Conservation (phyloP, 1,139 yeast genomes). For the Taphrina communis region DNA sequence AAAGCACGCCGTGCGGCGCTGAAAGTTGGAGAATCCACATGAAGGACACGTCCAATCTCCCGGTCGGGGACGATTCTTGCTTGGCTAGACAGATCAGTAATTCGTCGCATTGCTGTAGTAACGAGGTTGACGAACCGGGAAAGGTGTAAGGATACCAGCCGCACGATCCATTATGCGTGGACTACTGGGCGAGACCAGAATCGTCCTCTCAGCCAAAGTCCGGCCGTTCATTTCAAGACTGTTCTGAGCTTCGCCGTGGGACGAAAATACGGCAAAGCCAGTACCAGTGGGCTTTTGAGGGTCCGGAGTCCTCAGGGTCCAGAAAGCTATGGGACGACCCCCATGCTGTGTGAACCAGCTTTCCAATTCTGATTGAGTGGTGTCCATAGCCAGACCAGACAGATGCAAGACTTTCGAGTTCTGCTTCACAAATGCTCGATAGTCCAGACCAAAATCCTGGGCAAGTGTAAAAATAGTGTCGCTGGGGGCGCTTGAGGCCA, state of each 20-base stretch:
- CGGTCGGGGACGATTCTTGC: conserved; percentile 89
- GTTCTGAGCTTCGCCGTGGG: conserved; percentile 86
- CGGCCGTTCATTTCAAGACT: conserved; percentile 80
- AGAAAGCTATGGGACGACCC: conserved; percentile 83
- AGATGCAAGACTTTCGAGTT: conserved; percentile 78
- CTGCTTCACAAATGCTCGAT: conserved; percentile 69
- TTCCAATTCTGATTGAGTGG: conserved; percentile 89
- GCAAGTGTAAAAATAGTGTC: conserved; percentile 71
- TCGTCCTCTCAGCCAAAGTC: conserved; percentile 69
- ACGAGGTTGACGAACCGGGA: conserved; percentile 57
- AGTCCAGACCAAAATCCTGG: conserved; percentile 74
- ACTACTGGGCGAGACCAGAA: conserved; percentile 89
- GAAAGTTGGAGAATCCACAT: conserved; percentile 94
- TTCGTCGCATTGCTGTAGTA: background rate
- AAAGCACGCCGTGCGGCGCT: conserved; percentile 91
- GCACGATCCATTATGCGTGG: conserved; percentile 78
- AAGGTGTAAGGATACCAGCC: conserved; percentile 76
- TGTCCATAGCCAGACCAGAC: conserved; percentile 78
- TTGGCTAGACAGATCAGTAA: conserved; percentile 53
- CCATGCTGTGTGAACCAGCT: conserved; percentile 90
- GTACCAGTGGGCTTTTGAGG: conserved; percentile 59
- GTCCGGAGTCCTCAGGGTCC: conserved; percentile 76
- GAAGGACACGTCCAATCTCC: conserved; percentile 98
- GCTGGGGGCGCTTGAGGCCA: conserved; percentile 61
- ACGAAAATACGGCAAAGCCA: conserved; percentile 84